A percentile compares a stretch with the other conserved stretches of the same genome.
Conservation (phyloP, 1,284 basidiomycete genomes). For the Microbotryum intermedium region DNA sequence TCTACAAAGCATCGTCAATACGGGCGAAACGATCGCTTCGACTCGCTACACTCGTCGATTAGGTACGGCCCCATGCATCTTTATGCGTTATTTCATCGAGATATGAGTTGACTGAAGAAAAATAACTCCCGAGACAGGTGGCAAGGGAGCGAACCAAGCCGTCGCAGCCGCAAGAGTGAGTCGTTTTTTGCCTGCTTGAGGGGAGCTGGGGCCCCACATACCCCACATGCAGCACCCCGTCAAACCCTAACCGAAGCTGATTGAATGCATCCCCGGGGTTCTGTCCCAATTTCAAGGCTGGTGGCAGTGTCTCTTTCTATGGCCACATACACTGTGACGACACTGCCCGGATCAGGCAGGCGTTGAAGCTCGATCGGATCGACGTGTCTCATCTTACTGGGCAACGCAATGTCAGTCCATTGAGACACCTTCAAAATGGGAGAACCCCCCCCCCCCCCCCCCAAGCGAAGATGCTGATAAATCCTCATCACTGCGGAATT, state of each 20-base stretch:
- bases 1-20: conserved; percentile 36
- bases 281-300: conserved; percentile 35
- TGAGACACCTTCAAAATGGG: conserved; percentile 33
- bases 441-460: conserved; percentile 36
- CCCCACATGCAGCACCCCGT: neutral
- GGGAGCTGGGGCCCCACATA: neutral
- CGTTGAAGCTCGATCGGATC: conserved; percentile 38
- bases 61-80: neutral
- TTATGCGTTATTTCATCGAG: accelerated
- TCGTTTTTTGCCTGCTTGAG: too few species aligned
- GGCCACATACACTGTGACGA: conserved; percentile 41
- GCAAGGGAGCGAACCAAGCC: conserved; percentile 48
- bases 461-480: neutral
- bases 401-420: conserved; percentile 31
- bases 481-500: neutral
- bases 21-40: conserved; percentile 46
- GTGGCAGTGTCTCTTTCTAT: conserved; percentile 39
- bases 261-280: neutral
- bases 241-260: neutral
- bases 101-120: neutral
- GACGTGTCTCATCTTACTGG: conserved; percentile 32
- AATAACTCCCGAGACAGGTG: conserved; percentile 38
- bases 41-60: conserved; percentile 38
- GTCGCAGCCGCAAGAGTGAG: conserved; percentile 38
- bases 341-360: conserved; percentile 38